phyloP scores from a whole-genome alignment of 176 grass and related monocot genomes.

The Oryza meyeriana region DNA sequence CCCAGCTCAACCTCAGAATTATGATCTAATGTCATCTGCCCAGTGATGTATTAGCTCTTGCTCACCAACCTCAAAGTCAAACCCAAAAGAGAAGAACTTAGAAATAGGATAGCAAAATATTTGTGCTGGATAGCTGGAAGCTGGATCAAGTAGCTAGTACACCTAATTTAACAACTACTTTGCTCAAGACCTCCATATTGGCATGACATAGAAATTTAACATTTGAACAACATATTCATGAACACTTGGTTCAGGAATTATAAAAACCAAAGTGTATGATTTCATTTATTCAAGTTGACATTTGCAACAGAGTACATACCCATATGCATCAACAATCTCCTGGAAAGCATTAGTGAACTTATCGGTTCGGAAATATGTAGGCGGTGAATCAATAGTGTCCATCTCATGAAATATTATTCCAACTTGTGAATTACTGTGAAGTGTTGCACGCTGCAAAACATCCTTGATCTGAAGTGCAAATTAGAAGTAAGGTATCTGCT shows the following conservation, averaged over 20 bases:
- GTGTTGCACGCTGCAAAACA: slow-evolving; percentile 79
- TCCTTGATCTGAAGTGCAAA: slow-evolving; percentile 74
- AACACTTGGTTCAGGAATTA: background rate
- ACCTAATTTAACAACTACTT: slow-evolving; percentile 1
- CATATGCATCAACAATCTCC: slow-evolving; percentile 99
- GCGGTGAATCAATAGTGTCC: slow-evolving; percentile 83
- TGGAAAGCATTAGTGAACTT: slow-evolving; percentile 93
- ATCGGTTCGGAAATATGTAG: slow-evolving; percentile 95
- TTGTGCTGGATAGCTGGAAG: background rate
- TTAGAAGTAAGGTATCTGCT: slow-evolving; percentile 28
- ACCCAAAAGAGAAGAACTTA: slow-evolving; percentile 5
- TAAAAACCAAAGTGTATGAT: slow-evolving; percentile 7
- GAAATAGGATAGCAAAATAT: background rate
- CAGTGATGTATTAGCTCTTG: background rate
- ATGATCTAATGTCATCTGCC: background rate
- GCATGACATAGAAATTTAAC: background rate
- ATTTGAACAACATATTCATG: background rate
- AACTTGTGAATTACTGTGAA: slow-evolving; percentile 97
- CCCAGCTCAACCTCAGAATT: background rate
- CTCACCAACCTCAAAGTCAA: background rate
- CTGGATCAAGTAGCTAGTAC: background rate
- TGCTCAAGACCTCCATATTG: background rate
- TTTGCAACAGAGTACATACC: slow-evolving; percentile 44
- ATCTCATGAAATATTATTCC: slow-evolving; percentile 99
- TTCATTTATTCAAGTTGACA: background rate